These are phyloP conservation scores for Calycina herbarum DNA, from an alignment of 2,329 filamentous ascomycete genomes.

Conservation along the genomic window DNA sequence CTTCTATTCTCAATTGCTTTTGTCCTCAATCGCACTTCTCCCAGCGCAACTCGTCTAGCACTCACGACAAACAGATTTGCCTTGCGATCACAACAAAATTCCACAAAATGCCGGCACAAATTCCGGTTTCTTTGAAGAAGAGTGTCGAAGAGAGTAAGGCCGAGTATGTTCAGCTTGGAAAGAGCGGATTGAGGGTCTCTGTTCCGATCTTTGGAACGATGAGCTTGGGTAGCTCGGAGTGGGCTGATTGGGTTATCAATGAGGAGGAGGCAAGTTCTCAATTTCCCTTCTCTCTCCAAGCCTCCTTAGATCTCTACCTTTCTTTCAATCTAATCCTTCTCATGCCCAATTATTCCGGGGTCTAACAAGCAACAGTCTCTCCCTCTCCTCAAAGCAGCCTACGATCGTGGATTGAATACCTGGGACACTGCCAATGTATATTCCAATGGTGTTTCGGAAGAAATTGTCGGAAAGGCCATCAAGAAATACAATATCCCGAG, in stretches of 20 bases:
- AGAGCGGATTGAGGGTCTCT: constrained; percentile 61
- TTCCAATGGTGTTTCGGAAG: constrained; percentile 55
- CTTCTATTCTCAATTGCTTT: background rate
- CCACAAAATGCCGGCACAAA: constrained; percentile 7
- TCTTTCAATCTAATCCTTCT: background rate
- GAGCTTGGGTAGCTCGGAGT: constrained; percentile 56
- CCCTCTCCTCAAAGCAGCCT: constrained; percentile 62
- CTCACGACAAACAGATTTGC: background rate
- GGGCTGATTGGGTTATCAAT: constrained; percentile 56
- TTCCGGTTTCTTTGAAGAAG: constrained; percentile 21
- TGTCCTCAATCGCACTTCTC: background rate
- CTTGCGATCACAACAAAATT: background rate
- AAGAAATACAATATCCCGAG: constrained; percentile 58
- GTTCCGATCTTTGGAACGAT: constrained; percentile 65
- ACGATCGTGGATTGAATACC: constrained; percentile 63
- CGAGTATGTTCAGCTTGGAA: constrained; percentile 56
- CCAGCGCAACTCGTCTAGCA: background rate
- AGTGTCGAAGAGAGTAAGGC: constrained; percentile 45
- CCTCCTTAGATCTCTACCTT: background rate
- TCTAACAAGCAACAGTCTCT: constrained; percentile 40
- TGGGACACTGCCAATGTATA: constrained; percentile 57
- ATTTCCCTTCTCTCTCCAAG: background rate
- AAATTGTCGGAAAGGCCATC: constrained; percentile 58
- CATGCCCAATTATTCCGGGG: background rate
- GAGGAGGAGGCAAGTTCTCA: constrained; percentile 50